Evolutionary conservation across 768 basidiomycete genomes (phyloP), one percentile per base, ranked within the genome.

Genomic region (Mycena rebaudengoi): DNA sequence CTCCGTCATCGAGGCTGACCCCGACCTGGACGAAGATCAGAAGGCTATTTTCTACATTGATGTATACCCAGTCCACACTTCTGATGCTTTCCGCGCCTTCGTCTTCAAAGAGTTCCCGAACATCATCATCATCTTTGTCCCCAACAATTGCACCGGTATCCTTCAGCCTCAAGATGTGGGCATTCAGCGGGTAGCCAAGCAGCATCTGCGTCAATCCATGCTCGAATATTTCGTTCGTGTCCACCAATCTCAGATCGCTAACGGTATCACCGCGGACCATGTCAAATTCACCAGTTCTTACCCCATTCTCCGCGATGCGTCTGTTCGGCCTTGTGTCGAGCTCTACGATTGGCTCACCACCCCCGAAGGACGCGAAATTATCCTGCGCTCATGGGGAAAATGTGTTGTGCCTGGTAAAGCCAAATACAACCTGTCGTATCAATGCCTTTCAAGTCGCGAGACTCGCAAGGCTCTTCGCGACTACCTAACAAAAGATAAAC

Each of bases 51-150:
- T 74, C 8, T 66, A 64, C 30, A 65, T 77, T 14, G 70, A 77
- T 45, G 65, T 69, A 30, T 77, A 74, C 29, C 69, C 73, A 6
- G 71, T 77, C 14, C 74, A 77, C 43, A 69, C 65, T 4, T 46
- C 72, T n/a, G 32, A 69, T 30, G 64, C 69, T 5, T 75, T 77
- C 44, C 70, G 33, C 16, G 25, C 29, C 14, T 70, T 51, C 51
- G 46, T 73, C 46, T 74, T 16, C 18, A 37, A 48, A 8, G 50
- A 51, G 2, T 59, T 61, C 37, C 59, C 55, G 0, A 57, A 62
- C 51, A 67, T 69, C 39, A 40, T 70, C 20, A 33, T 62, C 1
- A 30, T 35, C 32, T 71, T 65, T 50, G 60, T 71, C 40, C 70
- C 70, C 8, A 60, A 40, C 2, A 67, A 67, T 30, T 71, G 70